Base-by-base conservation (phyloP, 768 basidiomycete species). In the Leucogyrophana mollusca region DNA sequence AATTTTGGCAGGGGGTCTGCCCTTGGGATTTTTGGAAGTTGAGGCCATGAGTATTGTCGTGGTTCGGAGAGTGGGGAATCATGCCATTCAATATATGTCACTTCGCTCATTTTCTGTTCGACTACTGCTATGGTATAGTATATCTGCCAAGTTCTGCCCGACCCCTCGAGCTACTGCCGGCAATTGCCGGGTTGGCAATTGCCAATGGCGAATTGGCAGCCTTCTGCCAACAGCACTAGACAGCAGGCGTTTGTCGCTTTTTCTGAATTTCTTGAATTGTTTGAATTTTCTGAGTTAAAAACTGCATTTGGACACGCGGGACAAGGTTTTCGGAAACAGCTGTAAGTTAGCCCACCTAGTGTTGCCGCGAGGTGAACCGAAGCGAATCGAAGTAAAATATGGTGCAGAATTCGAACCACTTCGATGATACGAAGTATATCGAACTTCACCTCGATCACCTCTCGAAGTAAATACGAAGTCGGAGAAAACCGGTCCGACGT, bases 111-210 rank as follows among this genome's bases (percentile, higher is more conserved):
- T 30, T 30, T 7, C 27, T 30, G 27, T 30, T 13, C 6, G 27
- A 30, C 27, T 13, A 6, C 7, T 30, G 13, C 27, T 30, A 30
- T 13, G 13, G 7, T 30, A 30, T 30, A n/a, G 16, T 34, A 27
- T 49, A n/a, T 49, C 43, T 52, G 51, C 51, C 51, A 39, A 11
- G 23, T 45, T 43, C 38, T 52, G 46, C 51, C 51, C 30, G n/a
- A 24, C 25, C n/a, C 41, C 24, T 32, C 27, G 16, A 37, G 17
- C 45, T 46, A 40, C 18, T 30, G 37, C 36, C 25, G 27, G 45
- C 45, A 46, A 33, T 23, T 40, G 38, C 38, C 38, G 21, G 17
- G 27, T 6, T 30, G 27, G 27, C 27, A 30, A 30, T 46, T 46
- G 45, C 45, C 45, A 46, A 24, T 40, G 37, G 45, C 45, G 22